These are phyloP conservation scores for Lachancea sp. DNA, from an alignment of 805 yeast species.

Conservation along the genomic window DNA sequence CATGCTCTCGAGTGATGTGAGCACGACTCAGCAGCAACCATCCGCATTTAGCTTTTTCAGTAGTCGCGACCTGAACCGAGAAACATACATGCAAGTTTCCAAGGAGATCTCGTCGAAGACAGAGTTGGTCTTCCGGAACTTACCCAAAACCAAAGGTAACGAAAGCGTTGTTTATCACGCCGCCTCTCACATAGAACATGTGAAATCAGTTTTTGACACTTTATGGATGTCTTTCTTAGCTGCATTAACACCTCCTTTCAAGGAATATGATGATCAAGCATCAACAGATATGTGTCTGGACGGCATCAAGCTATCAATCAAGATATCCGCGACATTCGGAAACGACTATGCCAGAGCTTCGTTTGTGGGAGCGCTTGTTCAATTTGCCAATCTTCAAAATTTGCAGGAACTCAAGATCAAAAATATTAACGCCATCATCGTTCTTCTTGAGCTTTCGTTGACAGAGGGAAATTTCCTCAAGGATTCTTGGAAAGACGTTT, in stretches of 20 bases:
- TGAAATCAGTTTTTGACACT: conserved; percentile 86
- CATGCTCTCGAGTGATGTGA: conserved; percentile 57
- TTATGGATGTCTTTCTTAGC: conserved; percentile 97
- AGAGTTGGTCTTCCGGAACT: conserved; percentile 66
- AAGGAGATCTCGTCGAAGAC: conserved; percentile 86
- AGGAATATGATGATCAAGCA: conserved; percentile 74
- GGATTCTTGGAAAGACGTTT: conserved; percentile 77
- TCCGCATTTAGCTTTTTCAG: conserved; percentile 55
- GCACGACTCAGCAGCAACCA: conserved; percentile 33
- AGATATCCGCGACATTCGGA: conserved; percentile 78
- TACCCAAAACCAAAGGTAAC: conserved; percentile 45
- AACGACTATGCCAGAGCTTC: conserved; percentile 81
- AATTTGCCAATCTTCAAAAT: conserved; percentile 75
- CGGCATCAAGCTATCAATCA: conserved; percentile 77
- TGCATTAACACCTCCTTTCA: conserved; percentile 89
- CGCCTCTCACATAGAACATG: conserved; percentile 85
- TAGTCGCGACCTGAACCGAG: conserved; percentile 63
- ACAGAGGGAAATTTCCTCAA: conserved; percentile 70
- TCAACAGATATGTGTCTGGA: conserved; percentile 66
- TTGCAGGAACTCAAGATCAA: conserved; percentile 70
- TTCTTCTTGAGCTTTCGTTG: conserved; percentile 69
- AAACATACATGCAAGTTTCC: conserved; percentile 88
- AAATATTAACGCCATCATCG: conserved; percentile 72
- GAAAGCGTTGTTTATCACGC: conserved; percentile 55
- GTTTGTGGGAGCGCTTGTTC: conserved; percentile 83